Evolutionary conservation across 495 filamentous ascomycete species (phyloP), one percentile per base, ranked within the genome.

Genomic region (Penicillium angulare): DNA sequence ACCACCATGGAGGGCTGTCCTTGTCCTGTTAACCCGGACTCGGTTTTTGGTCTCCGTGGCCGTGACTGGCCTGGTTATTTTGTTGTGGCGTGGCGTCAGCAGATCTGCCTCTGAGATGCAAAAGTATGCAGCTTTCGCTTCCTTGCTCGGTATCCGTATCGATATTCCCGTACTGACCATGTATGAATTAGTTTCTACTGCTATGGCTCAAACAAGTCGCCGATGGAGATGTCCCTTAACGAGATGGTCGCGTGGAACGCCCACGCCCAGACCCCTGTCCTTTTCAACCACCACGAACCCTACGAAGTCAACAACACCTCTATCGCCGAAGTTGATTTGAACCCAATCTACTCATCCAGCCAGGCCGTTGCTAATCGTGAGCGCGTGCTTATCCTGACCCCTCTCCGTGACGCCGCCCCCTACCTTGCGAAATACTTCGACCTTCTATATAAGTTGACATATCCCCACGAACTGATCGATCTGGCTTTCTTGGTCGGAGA

Each of bases 401-500:
- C 93, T 27, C 77, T 98, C 38, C 87, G 92, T 70, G 92, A 98
- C 69, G 95, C 93, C 56, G 79, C 89, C 13, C 76, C 71, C 27
- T 89, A 87, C 71, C 77, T 98, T 36, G 76, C 79, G 42, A 86
- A 91, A 70, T 92, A 97, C 71, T 98, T 98, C 65, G 90, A 97
- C 65, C 85, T 98, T 15, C 76, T 98, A 52, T 85, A 85, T 56
- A 83, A 93, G 68, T 77, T 98, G 55, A 88, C 88, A 2, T 98
- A 98, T 68, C 95, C 93, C 34, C 93, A 98, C 75, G 75, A 95
- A 36, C 81, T 97, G 20, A 97, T 97, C 63, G 93, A 98, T 64
- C 80, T 98, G 42, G 93, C 80, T 27, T 98, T 98, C 74, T 83
- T 98, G 9, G 91, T 98, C 43, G 85, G 91, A 49, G 95, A 98